A percentile compares a stretch with the other conserved stretches of the same genome.
phyloP scores from a whole-genome alignment of 768 basidiomycete genomes.

The Pseudohyphozyma bogoriensis region DNA sequence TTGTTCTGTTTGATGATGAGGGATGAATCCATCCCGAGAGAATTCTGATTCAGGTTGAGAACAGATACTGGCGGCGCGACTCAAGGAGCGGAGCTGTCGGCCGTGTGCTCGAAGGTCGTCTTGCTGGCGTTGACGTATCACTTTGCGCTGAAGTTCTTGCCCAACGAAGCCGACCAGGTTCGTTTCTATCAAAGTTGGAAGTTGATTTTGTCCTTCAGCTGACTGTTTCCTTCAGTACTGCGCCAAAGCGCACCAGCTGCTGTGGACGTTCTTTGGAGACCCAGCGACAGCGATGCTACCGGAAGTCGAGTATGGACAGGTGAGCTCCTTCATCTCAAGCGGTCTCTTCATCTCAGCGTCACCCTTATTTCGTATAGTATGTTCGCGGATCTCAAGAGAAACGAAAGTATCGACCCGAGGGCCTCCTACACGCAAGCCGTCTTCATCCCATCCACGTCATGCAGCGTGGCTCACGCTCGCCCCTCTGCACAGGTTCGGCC shows the following conservation, averaged over 20 bases:
- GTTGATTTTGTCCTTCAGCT: too few species aligned
- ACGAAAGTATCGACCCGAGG: neutral
- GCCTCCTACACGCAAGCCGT: neutral
- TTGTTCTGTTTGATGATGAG: neutral
- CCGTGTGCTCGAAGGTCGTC: neutral
- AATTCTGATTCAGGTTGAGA: too few species aligned
- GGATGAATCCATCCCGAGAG: neutral
- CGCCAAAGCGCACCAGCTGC: neutral
- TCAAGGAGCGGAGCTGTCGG: neutral
- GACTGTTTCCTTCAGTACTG: neutral
- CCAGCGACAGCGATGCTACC: neutral
- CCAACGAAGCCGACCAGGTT: neutral
- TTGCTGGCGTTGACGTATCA: neutral
- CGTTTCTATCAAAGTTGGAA: neutral
- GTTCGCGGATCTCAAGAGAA: neutral
- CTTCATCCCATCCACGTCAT: neutral
- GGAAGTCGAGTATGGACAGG: neutral
- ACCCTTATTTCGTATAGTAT: neutral
- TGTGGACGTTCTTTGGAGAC: neutral
- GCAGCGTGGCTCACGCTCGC: neutral
- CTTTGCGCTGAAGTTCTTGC: neutral
- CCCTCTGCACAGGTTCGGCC: neutral
- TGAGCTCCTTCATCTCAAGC: neutral
- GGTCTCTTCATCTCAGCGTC: neutral
- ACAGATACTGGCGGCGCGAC: neutral